These are phyloP conservation scores for Wickerhamomyces ciferrii DNA, from an alignment of 805 yeast genomes.

Conservation along the genomic window DNA sequence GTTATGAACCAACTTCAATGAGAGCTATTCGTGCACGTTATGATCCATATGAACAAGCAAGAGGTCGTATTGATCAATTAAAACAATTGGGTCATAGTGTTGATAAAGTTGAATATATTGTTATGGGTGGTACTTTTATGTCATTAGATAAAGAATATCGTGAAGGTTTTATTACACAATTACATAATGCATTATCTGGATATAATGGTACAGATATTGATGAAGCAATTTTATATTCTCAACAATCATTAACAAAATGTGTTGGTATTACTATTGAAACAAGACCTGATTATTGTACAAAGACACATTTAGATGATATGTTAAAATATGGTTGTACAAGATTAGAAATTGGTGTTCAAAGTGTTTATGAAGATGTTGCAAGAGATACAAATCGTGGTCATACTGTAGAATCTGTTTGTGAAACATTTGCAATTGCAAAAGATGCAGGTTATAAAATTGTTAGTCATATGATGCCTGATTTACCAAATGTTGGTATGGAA, in stretches of 20 bases:
- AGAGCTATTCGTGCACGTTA: constrained; percentile 98
- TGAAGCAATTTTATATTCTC: constrained; percentile 87
- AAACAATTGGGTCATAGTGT: constrained; percentile 94
- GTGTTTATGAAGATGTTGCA: constrained; percentile 97
- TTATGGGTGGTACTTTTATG: constrained; percentile 99
- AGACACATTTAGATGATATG: constrained; percentile 93
- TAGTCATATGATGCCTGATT: constrained; percentile 99
- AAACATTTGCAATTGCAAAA: constrained; percentile 92
- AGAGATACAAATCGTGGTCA: constrained; percentile 98
- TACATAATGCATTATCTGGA: constrained; percentile 95
- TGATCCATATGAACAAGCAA: constrained; percentile 97
- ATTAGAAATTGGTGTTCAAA: constrained; percentile 94
- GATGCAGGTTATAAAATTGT: constrained; percentile 98
- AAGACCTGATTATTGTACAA: constrained; percentile 97
- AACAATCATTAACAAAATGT: constrained; percentile 93
- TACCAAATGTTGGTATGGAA: constrained; percentile 98
- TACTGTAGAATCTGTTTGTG: constrained; percentile 93
- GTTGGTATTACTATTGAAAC: constrained; percentile 98
- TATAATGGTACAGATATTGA: constrained; percentile 81
- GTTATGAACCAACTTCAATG: constrained; percentile 98
- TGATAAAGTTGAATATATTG: constrained; percentile 94
- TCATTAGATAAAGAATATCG: constrained; percentile 85
- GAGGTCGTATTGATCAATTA: constrained; percentile 95
- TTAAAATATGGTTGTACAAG: constrained; percentile 94
- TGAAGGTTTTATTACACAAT: constrained; percentile 79